Percentiles rank a stretch among this genome's conserved stretches.
phyloP scores from a whole-genome alignment of 148 eudicot genomes.

The Rheum nobile region DNA sequence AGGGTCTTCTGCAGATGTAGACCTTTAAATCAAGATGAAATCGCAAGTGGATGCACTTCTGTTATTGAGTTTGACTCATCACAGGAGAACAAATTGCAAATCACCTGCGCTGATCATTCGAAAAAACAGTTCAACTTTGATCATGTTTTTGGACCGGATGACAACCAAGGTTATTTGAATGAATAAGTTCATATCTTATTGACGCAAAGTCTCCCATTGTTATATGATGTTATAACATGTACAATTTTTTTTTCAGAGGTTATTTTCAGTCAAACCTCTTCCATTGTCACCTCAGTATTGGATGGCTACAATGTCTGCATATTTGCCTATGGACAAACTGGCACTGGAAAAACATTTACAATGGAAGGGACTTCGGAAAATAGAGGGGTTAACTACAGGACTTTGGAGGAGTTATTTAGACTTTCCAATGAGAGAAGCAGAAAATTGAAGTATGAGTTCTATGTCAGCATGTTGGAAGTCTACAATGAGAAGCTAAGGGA shows the following conservation, averaged over 20 bases:
- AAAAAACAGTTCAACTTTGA: constrained; percentile 92
- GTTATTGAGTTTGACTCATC: constrained; percentile 61
- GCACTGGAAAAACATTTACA: constrained; percentile 94
- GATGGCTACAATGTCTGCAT: constrained; percentile 76
- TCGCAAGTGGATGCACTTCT: constrained; percentile 42
- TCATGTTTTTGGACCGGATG: constrained; percentile 74
- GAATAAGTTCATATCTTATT: too few relatives aligned
- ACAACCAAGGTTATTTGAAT: constrained; percentile 91
- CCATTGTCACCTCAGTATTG: constrained; percentile 61
- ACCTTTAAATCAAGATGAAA: constrained; percentile 63
- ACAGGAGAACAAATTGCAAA: constrained; percentile 65
- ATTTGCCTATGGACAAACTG: constrained; percentile 97
- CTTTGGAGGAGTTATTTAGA: constrained; percentile 72
- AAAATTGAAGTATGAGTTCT: constrained; percentile 61
- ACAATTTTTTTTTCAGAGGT: constrained; percentile 67
- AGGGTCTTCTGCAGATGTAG: constrained; percentile 93
- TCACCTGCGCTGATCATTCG: constrained; percentile 61
- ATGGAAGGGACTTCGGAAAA: constrained; percentile 91
- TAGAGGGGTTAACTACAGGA: constrained; percentile 91
- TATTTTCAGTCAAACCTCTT: constrained; percentile 58
- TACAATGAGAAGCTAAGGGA: constrained; percentile 93
- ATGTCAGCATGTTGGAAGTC: constrained; percentile 96
- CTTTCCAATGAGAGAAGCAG: constrained; percentile 47
- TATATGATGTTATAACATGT: constrained; percentile 12
- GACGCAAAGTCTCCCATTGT: too few relatives aligned